These are phyloP conservation scores for Martiniozyma asiatica DNA, from an alignment of 1,139 yeast genomes.

Conservation along the genomic window DNA sequence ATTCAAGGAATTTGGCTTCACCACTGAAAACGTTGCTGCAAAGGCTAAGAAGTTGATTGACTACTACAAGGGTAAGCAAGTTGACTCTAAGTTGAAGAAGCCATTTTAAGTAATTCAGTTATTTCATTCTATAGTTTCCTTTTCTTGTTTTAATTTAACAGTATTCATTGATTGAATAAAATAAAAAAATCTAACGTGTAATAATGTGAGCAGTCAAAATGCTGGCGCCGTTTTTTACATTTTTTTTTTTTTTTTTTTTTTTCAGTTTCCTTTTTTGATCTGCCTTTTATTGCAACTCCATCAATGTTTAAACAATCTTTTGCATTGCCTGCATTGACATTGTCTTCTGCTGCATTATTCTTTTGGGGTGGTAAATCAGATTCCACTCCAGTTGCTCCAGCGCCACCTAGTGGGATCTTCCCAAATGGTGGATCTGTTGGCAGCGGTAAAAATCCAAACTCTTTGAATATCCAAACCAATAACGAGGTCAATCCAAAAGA, in stretches of 20 bases:
- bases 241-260: too few species aligned
- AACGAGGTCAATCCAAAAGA: conserved; percentile 49
- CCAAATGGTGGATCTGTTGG: conserved; percentile 7
- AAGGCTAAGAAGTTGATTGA: conserved; percentile 73
- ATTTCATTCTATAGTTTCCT: too few species aligned
- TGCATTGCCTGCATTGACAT: conserved; percentile 12
- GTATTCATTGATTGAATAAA: too few species aligned
- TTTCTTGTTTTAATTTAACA: too few species aligned
- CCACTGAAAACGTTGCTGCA: conserved; percentile 84
- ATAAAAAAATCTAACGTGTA: too few species aligned
- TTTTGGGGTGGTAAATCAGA: conserved; percentile 18
- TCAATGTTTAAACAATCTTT: conserved; percentile 11
- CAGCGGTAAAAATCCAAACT: conserved; percentile 1
- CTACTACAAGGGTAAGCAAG: conserved; percentile 68
- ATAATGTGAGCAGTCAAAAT: too few species aligned
- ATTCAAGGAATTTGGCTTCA: conserved; percentile 80
- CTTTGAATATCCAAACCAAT: not conserved
- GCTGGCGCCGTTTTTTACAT: too few species aligned
- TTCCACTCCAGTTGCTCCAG: conserved; percentile 9
- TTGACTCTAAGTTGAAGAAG: conserved; percentile 65
- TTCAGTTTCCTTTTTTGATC: too few species aligned
- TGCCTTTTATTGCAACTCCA: too few species aligned
- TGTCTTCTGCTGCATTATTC: conserved; percentile 16
- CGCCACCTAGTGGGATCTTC: conserved; percentile 9
- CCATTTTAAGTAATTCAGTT: conserved; percentile 56